Evolutionary conservation across 345 rosid species (phyloP), one percentile per base, ranked within the genome.

Genomic region (Nasturtium officinale): DNA sequence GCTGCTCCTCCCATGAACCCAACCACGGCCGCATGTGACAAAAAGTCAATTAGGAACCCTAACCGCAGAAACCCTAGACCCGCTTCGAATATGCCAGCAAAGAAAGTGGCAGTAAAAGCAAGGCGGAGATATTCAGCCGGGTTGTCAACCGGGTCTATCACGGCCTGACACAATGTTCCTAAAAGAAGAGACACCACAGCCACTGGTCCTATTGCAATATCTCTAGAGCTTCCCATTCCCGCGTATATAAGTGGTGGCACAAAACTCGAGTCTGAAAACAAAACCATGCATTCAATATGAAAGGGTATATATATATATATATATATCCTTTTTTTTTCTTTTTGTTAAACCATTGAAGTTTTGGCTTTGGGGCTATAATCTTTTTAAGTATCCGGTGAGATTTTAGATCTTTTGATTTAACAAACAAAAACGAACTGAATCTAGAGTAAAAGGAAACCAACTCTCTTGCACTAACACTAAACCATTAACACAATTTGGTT

Each of bases 1-100:
- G 98, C 98, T 64, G 98, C 96, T 74, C 98, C 98, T 35, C 86
- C 96, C 97, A 94, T 94, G 77, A 94, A 94, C 9, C 97, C 98
- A 47, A 94, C 98, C 33, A 94, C 77, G 11, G 98, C 95, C 20
- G 98, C 98, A 77, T 89, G 98, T 9, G 98, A 94, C 13, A 94
- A 79, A 83, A 94, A 91, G 82, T 94, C 97, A 18, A 94, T 87
- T 82, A 94, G 63, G 83, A 94, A 94, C 21, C 97, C 97, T 83
- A 94, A 74, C 90, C 96, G 85, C 25, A 91, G 72, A 75, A 89
- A 72, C 5, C 97, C 96, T 0, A 91, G 96, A 13, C 82, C 78
- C 9, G 75, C 79, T 71, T 94, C 84, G 51, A 95, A 88, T 76
- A 89, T 76, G 69, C 98, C 98, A 0, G 97, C 95, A 63, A 94